phyloP scores from a whole-genome alignment of 1,284 basidiomycete species.

The Polyporus tsugae region DNA sequence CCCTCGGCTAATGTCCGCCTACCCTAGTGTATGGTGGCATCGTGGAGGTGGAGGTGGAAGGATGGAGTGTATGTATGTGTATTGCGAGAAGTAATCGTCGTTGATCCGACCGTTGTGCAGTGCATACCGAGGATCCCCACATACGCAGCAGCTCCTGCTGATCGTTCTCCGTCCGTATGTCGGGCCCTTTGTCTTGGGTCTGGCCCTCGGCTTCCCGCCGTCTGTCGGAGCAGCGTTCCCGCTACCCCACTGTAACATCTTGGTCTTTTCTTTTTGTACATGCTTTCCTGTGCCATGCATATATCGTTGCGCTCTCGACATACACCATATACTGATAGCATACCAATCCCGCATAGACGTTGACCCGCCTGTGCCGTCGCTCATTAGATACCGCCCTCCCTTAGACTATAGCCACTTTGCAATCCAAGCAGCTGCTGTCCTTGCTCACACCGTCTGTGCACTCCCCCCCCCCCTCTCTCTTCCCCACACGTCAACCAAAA shows the following conservation, averaged over 20 bases:
- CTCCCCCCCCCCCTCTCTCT: too few relatives aligned
- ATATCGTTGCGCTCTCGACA: neutral
- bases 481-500: neutral
- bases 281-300: conserved; percentile 8
- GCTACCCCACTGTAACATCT: conserved; percentile 9
- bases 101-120: conserved; percentile 13
- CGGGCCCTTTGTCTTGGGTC: neutral
- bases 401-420: conserved; percentile 15
- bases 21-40: neutral
- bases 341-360: conserved; percentile 17
- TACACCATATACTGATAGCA: conserved; percentile 6
- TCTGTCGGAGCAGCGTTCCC: neutral
- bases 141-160: neutral
- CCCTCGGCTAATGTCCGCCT: conserved; percentile 8
- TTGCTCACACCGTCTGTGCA: conserved; percentile 10
- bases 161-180: neutral
- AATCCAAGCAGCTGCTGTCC: conserved; percentile 28
- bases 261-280: neutral
- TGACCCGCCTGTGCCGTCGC: conserved; percentile 21
- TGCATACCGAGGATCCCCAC: conserved; percentile 13
- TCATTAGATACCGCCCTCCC: conserved; percentile 14
- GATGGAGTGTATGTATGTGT: conserved; percentile 13
- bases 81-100: conserved; percentile 13
- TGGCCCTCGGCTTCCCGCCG: neutral
- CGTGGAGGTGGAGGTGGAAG: neutral